phyloP scores from a whole-genome alignment of 257 asterid species.

The Ballota nigra region DNA sequence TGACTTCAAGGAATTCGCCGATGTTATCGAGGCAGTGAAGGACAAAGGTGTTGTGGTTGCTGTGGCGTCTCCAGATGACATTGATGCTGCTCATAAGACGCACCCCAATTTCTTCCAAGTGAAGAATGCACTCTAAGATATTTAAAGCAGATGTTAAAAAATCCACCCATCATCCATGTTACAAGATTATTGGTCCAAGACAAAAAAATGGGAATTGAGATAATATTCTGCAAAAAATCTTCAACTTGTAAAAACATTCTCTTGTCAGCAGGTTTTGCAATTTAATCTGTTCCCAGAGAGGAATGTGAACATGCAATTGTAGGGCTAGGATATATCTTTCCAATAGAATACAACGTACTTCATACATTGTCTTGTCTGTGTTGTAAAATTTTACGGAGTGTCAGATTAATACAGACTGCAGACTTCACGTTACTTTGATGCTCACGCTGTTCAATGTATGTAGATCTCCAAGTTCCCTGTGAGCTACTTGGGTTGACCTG shows the following conservation, averaged over 20 bases:
- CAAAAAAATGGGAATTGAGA: background rate
- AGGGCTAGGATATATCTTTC: background rate
- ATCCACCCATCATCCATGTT: background rate
- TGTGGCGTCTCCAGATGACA: slow-evolving; percentile 86
- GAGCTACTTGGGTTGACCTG: background rate
- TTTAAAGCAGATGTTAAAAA: background rate
- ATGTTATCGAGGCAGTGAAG: slow-evolving; percentile 64
- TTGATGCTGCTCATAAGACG: slow-evolving; percentile 75
- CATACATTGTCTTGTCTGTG: background rate
- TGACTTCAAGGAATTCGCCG: slow-evolving; percentile 93
- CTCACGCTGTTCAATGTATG: background rate
- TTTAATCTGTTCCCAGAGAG: background rate
- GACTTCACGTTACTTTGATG: background rate
- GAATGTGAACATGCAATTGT: background rate
- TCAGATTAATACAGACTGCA: background rate
- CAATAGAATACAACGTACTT: background rate
- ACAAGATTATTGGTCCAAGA: background rate
- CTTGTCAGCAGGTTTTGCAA: background rate
- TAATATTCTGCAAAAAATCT: background rate
- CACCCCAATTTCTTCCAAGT: slow-evolving; percentile 66
- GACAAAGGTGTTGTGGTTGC: slow-evolving; percentile 82
- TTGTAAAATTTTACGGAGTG: background rate
- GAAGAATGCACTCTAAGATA: slow-evolving; percentile 71
- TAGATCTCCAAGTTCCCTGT: background rate
- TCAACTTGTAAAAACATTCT: slow-evolving; percentile 8